Base-by-base conservation (phyloP, 2,329 filamentous ascomycete species). In the Epichloe brachyelytri region DNA sequence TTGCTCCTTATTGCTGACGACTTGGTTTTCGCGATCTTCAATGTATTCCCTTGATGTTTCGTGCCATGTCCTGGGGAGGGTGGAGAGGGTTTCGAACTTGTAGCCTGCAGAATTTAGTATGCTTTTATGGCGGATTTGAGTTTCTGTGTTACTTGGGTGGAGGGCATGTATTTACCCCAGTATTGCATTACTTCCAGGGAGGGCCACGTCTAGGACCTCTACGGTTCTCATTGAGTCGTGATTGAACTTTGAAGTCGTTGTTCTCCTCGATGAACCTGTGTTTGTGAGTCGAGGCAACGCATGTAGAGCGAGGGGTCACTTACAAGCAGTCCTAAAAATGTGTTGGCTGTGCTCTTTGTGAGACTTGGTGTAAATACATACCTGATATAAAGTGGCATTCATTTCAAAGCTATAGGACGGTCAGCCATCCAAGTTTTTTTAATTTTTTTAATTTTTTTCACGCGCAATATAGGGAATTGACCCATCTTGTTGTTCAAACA, bases 331-430 rank as follows among this genome's bases (percentile, higher is more conserved):
- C 73, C 76, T 79, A 26, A 14, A 33, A 4, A 1, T 20, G n/a
- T 20, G 52, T 64, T 5, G 41, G 50, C 53, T 59, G 45, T 30
- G 30, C 30, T 11, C 30, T 30, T 30, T 1, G 8, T 60, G 41
- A 55, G 54, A 30, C 26, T 2, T 51, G 15, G 33, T 15, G 45
- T 3, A 20, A 43, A 56, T 66, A 69, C 79, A 66, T 73, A 93
- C 90, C 73, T 97, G 85, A 62, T 89, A 93, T 48, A 83, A 74
- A 2, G 91, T 96, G 46, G 88, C 91, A 64, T 96, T 95, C 89
- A 98, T 95, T 65, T 94, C 86, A 61, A 95, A 97, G 47, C 43
- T 50, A 33, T 15, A 6, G 19, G 4, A 34, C 19, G 34, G 48
- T 49, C 48, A 49, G 48, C 34, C 10, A 22, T 5, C n/a, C 19